These are phyloP conservation scores for Amanita jacksonii DNA, from an alignment of 768 basidiomycete species.

Conservation along the genomic window DNA sequence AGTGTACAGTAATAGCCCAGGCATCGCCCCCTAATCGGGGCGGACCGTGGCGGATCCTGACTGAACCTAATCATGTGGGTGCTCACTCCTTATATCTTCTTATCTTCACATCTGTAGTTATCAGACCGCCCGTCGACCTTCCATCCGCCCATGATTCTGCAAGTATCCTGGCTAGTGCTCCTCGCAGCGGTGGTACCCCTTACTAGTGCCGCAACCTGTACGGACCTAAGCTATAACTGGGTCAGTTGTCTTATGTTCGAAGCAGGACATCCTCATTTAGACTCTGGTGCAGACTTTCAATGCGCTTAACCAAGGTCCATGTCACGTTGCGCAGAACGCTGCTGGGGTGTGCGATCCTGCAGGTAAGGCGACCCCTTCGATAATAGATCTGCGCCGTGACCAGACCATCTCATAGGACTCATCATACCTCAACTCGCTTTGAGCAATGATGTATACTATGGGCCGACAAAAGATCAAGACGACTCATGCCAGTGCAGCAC, in stretches of 20 bases:
- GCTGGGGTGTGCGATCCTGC: not conserved
- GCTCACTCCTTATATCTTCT: too few relatives aligned
- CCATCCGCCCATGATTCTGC: not conserved
- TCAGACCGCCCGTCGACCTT: not conserved
- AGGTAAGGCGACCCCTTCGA: not conserved
- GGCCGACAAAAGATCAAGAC: constrained; percentile 23
- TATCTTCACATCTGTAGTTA: too few relatives aligned
- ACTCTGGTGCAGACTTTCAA: constrained; percentile 3
- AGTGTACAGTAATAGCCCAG: too few relatives aligned
- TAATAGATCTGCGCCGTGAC: too few relatives aligned
- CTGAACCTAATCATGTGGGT: too few relatives aligned
- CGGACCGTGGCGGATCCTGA: too few relatives aligned
- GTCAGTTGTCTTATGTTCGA: not conserved
- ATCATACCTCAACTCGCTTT: too few relatives aligned
- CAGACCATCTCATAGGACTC: too few relatives aligned
- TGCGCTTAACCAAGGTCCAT: constrained; percentile 3
- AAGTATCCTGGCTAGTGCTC: constrained; percentile 4
- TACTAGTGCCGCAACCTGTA: not conserved
- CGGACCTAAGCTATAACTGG: not conserved
- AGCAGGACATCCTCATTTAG: too few relatives aligned
- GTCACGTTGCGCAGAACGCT: not conserved
- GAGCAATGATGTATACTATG: constrained; percentile 23
- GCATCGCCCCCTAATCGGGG: too few relatives aligned
- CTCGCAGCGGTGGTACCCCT: not conserved
- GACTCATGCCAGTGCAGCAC: constrained; percentile 40